Conservation (phyloP, 2,329 filamentous ascomycete genomes). For the Aspergillus unguis region DNA sequence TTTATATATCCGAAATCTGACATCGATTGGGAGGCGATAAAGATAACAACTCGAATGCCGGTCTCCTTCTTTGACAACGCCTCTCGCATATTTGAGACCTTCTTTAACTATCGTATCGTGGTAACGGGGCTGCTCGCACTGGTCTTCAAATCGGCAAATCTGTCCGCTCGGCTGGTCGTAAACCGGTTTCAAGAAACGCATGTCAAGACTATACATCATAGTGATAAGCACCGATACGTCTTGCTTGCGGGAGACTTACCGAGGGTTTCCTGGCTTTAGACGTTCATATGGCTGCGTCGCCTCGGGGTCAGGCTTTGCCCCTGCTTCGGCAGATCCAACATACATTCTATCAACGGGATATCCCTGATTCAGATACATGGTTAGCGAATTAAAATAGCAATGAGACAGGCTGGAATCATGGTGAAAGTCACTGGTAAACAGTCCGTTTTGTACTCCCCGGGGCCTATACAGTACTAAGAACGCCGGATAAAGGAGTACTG, state of each 20-base stretch:
- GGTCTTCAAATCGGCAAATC: conserved; percentile 3
- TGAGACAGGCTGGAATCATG: not conserved
- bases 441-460: not conserved
- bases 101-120: conserved; percentile 7
- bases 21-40: conserved; percentile 14
- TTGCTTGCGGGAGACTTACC: conserved; percentile 1
- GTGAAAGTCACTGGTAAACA: not conserved
- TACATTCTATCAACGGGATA: not conserved
- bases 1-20: conserved; percentile 15
- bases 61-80: conserved; percentile 1
- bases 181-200: conserved; percentile 13
- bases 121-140: conserved; percentile 6
- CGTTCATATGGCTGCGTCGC: not conserved
- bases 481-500: not conserved
- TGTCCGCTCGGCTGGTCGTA: not conserved
- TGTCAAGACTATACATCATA: conserved; percentile 1
- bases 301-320: not conserved
- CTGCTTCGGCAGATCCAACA: not conserved
- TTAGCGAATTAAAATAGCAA: no score
- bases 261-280: conserved; percentile 12
- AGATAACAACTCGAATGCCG: conserved; percentile 12
- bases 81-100: conserved; percentile 9
- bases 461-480: not conserved
- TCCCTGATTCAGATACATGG: not conserved
- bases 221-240: not conserved